A percentile compares a stretch with the other conserved stretches of the same genome.
These are phyloP conservation scores for Cymbopogon citratus DNA, from an alignment of 176 grass and related monocot genomes.

Conservation along the genomic window DNA sequence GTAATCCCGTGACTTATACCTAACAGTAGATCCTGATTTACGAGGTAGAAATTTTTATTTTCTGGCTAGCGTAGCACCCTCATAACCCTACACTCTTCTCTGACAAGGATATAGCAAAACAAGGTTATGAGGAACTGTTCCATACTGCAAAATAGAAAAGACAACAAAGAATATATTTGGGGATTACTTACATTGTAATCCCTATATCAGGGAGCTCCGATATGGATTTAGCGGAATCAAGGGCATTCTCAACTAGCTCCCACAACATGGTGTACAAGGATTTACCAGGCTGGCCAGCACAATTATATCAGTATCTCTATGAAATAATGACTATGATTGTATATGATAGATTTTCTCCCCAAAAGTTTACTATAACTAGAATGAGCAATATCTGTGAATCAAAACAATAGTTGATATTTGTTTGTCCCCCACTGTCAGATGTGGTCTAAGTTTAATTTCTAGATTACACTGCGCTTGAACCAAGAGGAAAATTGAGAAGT, in stretches of 20 bases:
- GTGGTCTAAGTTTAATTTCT: background rate
- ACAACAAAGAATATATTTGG: background rate
- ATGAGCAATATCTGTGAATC: background rate
- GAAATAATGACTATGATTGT: conserved; percentile 13
- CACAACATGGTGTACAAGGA: conserved; percentile 89
- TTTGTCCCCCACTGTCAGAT: background rate
- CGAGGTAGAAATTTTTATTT: too few species aligned
- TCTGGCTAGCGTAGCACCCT: too few species aligned
- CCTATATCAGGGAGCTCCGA: conserved; percentile 74
- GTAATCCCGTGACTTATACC: too few species aligned
- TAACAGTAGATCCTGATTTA: too few species aligned
- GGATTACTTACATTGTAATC: conserved; percentile 60
- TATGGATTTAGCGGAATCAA: conserved; percentile 93
- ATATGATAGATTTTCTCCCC: background rate
- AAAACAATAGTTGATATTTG: background rate
- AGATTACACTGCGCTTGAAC: background rate
- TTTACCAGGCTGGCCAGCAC: conserved; percentile 68
- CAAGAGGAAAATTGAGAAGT: background rate
- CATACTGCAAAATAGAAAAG: background rate
- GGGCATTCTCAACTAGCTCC: conserved; percentile 95
- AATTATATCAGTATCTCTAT: background rate
- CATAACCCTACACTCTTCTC: too few species aligned
- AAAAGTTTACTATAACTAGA: background rate
- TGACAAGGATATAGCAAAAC: conserved; percentile 21
- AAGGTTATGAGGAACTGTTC: background rate